phyloP scores from a whole-genome alignment of 176 grass and related monocot species.

The Saccharum spontaneum region DNA sequence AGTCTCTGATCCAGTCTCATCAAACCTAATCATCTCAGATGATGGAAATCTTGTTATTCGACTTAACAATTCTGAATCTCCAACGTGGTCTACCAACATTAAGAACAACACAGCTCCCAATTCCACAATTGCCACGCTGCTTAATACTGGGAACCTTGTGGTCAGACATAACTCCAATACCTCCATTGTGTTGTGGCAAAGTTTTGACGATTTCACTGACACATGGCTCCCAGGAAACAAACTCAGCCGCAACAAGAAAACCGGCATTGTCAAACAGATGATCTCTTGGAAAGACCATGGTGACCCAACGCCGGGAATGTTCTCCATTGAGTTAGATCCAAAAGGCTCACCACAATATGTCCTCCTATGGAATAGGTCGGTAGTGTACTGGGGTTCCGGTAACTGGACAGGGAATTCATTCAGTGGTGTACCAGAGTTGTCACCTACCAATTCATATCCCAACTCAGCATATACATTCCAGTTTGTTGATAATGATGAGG shows the following conservation, averaged over 20 bases:
- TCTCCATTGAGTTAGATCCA: constrained; percentile 39
- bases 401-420: constrained; percentile 28
- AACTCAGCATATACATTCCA: constrained; percentile 27
- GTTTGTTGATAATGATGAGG: constrained; percentile 30
- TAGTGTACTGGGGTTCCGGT: constrained; percentile 30
- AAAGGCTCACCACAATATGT: constrained; percentile 30
- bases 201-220: constrained; percentile 40
- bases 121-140: constrained; percentile 22
- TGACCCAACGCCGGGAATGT: constrained; percentile 44
- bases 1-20: constrained; percentile 25
- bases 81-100: constrained; percentile 36
- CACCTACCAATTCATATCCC: not conserved
- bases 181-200: constrained; percentile 35
- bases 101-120: not conserved
- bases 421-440: constrained; percentile 36
- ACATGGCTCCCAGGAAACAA: constrained; percentile 51
- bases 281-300: constrained; percentile 40
- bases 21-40: constrained; percentile 33
- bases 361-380: constrained; percentile 11
- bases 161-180: constrained; percentile 1
- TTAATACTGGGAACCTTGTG: constrained; percentile 39
- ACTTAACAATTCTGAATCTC: not conserved
- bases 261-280: not conserved
- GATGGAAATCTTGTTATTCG: constrained; percentile 35
- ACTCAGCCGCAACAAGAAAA: constrained; percentile 38